Base-by-base conservation (phyloP, 1,284 basidiomycete genomes). In the Veloporphyrellus conicus region DNA sequence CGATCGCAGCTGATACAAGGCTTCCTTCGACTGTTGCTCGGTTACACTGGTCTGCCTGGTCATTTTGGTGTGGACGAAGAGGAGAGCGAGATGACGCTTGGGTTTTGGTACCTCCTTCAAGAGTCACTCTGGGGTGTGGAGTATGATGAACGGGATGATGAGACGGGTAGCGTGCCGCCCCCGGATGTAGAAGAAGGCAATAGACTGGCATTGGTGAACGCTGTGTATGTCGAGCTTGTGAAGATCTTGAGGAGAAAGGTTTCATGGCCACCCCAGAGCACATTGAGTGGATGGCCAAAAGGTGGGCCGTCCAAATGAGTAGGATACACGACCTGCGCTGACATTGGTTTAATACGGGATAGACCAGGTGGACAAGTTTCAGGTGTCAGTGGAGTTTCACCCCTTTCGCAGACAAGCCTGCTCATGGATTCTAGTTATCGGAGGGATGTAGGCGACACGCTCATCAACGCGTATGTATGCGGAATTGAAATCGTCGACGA, bases 91-190 rank as follows among this genome's bases (percentile, higher is more conserved):
- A 79, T 89, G 73, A 88, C 87, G 1, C 75, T 93, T 3, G 81
- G 81, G 1, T 92, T 93, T 57, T 95, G 92, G 84, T 92, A 90
- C 53, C 71, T 90, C 22, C 79, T 93, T 49, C 92, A 94, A 66
- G 92, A 95, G 64, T 81, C 88, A 2, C 68, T 95, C 28, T 91
- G 90, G 84, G 82, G 76, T 42, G 78, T 79, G 10, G 84, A 90
- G 53, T 81, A 76, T 47, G 78, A 81, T 46, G 68, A 71, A 3
- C 71, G 69, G 19, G 71, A 72, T 6, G 73, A 67, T 5, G 73
- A 71, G 16, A 62, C 67, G 9, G 66, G 64, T 6, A 58, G 61
- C 6, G 56, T 41, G 16, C 54, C 62, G 2, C 50, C 54, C 9
- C 50, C 54, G n/a, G 65, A 67, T 22, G 64, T 64, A 38, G 66